Evolutionary conservation across 306 rosid species (phyloP), one percentile per base, ranked within the genome.

Genomic region (Betula pendula): DNA sequence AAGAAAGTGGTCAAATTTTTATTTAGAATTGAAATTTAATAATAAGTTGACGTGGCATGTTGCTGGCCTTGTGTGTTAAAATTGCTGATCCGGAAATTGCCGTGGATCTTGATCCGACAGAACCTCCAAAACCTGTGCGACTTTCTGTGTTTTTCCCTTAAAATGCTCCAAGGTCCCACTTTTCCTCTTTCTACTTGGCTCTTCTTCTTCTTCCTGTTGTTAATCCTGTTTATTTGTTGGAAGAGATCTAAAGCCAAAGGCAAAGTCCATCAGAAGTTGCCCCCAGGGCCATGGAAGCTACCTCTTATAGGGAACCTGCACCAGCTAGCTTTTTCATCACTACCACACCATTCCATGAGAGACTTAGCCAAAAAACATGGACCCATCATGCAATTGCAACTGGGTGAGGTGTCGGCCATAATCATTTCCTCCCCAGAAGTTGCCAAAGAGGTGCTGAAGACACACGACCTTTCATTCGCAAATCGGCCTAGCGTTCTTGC

Each of bases 221-320:
- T 27, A 3, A 27, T 59, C 16, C 68, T 60, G 42, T 15, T 60
- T 29, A 29, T 60, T 27, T 60, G 19, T 31, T 60, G 68, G 68
- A 60, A 29, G 42, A 29, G 68, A 16, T 13, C 1, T 27, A 60
- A 29, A 6, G 5, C 20, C 38, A 60, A 15, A 29, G 20, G 20
- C 5, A 38, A 60, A 27, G 24, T 1, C n/a, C 59, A 38, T n/a
- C 40, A 38, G 42, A 78, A 5, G n/a, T 35, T 71, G 42, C 73
- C 72, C 12, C 56, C 77, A 25, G 66, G 71, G 2, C 82, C 82
- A 14, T 20, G 75, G 71, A 60, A 78, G 60, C 56, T 71, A 15
- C 77, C 70, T 10, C 0, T 78, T 17, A 62, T 78, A 4, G 77
- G 82, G 29, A 78, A 78, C 71, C 60, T 71, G 55, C 81, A 59